Evolutionary conservation across 2,329 filamentous ascomycete genomes (phyloP), one percentile per base, ranked within the genome.

Genomic region (Fusarium veterinarium): DNA sequence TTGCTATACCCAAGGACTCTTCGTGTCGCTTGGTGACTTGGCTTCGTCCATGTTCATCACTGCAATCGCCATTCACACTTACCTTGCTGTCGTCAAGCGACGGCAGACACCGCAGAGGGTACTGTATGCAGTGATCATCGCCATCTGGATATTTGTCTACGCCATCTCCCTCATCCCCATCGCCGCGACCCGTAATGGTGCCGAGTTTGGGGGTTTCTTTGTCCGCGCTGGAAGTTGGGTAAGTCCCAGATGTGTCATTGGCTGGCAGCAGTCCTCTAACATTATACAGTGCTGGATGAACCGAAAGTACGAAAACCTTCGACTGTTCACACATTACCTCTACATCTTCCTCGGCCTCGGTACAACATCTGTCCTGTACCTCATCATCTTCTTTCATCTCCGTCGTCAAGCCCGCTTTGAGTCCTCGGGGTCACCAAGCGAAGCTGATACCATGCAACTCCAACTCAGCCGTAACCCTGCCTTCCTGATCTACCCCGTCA

Each of bases 21-120:
- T 93, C 52, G 83, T 93, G 6, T 91, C 90, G 8, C 88, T 87
- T 0, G 92, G 91, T 35, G 91, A 92, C 76, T 76, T 93, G 60
- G 86, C 90, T 0, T 91, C 89, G 30, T 91, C 90, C 68, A 86
- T 91, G 59, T 93, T 92, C 78, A 91, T 92, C 71, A 87, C 89
- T 5, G 83, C 84, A 2, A 92, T 93, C 72, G 91, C 90, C 9
- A 67, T 91, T 0, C 91, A 93, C 76, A 93, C 91, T 0, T 93
- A 91, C 72, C 83, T 90, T 11, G 88, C 87, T 0, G 87, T 93
- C 4, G 87, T 92, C 4, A 84, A 84, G 41, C 84, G 87, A 14
- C 88, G 87, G 56, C 84, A 86, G 25, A 80, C 90, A 4, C 83
- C 86, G 0, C 86, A 87, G 4, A 81, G 79, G 58, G 79, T 78